Base-by-base conservation (phyloP, 805 yeast species). In the Candida verbasci region DNA sequence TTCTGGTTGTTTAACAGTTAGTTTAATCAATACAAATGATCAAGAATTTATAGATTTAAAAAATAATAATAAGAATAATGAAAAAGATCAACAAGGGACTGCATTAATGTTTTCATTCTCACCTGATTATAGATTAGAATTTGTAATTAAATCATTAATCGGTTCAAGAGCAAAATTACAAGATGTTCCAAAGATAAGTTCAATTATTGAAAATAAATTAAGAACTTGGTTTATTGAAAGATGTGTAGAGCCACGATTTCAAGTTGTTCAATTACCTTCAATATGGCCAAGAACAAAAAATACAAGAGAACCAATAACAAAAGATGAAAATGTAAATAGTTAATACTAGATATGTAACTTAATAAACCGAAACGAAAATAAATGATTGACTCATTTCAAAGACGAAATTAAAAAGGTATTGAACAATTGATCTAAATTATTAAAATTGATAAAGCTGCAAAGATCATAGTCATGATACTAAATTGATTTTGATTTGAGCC, bases 91-190 rank as follows among this genome's bases (percentile, higher is more conserved):
- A 20, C 46, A 46, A 24, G 81, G 81, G 0, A 83, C 89, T 9
- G 93, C 86, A 10, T 62, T 93, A 38, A 80, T 88, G 73, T 82
- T 93, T 50, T 86, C 95, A 10, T 91, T 93, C 57, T 75, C 89
- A 1, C 96, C 96, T 0, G 96, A 88, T 53, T 93, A 86, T 58
- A 67, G 91, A 39, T 67, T 93, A 46, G 97, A 91, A 50, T 89
- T 93, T 59, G 80, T 83, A 29, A 80, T 87, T n/a, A 80, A 80
- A 49, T 86, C 96, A 1, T 64, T 91, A 26, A 86, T 93, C 35
- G 99, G 99, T 1, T 85, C 97, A 1, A 72, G 95, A 32, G 86
- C 97, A 0, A 84, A 91, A 54, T 67, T 93, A 18, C 95, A 89
- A 58, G 87, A 93, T 50, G 85, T 93, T 11, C 98, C 99, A 6